A percentile compares a stretch with the other conserved stretches of the same genome.
Conservation (phyloP, 1,284 basidiomycete species). For the Sanguinoderma infundibulare region DNA sequence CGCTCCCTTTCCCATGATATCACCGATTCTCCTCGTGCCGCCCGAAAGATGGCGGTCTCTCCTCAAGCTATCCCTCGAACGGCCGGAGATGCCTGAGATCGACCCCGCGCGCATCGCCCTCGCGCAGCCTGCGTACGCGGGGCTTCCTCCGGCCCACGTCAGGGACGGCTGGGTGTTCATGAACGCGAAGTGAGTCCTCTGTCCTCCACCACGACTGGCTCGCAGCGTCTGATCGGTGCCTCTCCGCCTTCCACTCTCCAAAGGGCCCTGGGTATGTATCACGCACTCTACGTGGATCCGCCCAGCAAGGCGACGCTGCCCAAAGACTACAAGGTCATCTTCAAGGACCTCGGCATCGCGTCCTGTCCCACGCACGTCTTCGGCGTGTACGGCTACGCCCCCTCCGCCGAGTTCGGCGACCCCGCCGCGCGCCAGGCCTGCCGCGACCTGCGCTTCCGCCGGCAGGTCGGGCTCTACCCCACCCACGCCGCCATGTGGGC, state of each 20-base stretch:
- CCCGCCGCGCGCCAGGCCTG: slow-evolving; percentile 7
- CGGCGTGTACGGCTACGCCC: slow-evolving; percentile 17
- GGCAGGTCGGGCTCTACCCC: slow-evolving; percentile 24
- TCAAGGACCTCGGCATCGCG: slow-evolving; percentile 25
- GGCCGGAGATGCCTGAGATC: slow-evolving; percentile 15
- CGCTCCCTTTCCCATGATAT: not conserved
- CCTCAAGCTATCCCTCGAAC: slow-evolving; percentile 5
- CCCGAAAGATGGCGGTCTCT: slow-evolving; percentile 16
- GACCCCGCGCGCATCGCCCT: slow-evolving; percentile 5
- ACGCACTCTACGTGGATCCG: slow-evolving; percentile 18
- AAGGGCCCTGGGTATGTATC: slow-evolving; percentile 17
- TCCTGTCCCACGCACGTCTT: slow-evolving; percentile 28
- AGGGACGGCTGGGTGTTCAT: slow-evolving; percentile 14
- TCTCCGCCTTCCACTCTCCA: not conserved
- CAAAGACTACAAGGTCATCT: slow-evolving; percentile 19
- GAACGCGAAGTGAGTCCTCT: slow-evolving; percentile 12
- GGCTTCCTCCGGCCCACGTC: slow-evolving; percentile 7
- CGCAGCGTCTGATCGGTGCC: not conserved
- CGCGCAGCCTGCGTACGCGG: slow-evolving; percentile 13
- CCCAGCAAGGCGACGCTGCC: slow-evolving; percentile 22
- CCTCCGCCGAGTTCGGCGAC: not conserved
- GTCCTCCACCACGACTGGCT: too few species aligned
- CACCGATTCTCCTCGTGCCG: slow-evolving; percentile 9
- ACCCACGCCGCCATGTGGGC: slow-evolving; percentile 28
- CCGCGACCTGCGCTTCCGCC: not conserved